A percentile compares a stretch with the other conserved stretches of the same genome.
These are phyloP conservation scores for Daldinia sp. DNA, from an alignment of 2,329 filamentous ascomycete genomes.

Conservation along the genomic window DNA sequence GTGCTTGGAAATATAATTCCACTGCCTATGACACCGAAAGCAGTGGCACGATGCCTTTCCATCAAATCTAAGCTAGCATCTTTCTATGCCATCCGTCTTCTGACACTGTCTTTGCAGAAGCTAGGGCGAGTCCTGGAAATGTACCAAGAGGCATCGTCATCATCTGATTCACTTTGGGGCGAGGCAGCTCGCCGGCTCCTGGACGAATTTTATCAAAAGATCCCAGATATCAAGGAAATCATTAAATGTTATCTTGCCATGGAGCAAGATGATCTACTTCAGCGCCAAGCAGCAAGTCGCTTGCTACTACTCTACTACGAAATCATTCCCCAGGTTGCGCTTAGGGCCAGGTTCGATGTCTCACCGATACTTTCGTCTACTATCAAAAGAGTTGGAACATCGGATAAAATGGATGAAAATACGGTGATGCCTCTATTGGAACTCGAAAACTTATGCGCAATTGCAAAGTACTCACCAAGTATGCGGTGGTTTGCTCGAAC, in stretches of 20 bases:
- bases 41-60: conserved; percentile 81
- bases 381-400: conserved; percentile 70
- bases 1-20: conserved; percentile 90
- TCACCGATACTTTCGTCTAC: conserved; percentile 79
- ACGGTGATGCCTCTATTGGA: conserved; percentile 75
- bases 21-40: conserved; percentile 82
- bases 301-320: conserved; percentile 88
- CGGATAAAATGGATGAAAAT: conserved; percentile 62
- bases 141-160: conserved; percentile 62
- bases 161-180: conserved; percentile 71
- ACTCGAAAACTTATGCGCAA: conserved; percentile 82
- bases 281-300: conserved; percentile 82
- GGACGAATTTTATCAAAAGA: conserved; percentile 80
- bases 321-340: conserved; percentile 79
- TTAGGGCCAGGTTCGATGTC: conserved; percentile 89
- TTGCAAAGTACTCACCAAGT: conserved; percentile 82
- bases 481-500: conserved; percentile 92
- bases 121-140: conserved; percentile 72
- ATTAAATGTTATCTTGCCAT: conserved; percentile 79
- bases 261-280: conserved; percentile 75
- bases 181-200: conserved; percentile 76
- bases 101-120: conserved; percentile 85
- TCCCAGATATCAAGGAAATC: conserved; percentile 85
- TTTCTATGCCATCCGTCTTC: conserved; percentile 84
- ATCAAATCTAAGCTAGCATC: conserved; percentile 82